Conservation (phyloP, 2,329 filamentous ascomycete species). For the Venturia nashicola region DNA sequence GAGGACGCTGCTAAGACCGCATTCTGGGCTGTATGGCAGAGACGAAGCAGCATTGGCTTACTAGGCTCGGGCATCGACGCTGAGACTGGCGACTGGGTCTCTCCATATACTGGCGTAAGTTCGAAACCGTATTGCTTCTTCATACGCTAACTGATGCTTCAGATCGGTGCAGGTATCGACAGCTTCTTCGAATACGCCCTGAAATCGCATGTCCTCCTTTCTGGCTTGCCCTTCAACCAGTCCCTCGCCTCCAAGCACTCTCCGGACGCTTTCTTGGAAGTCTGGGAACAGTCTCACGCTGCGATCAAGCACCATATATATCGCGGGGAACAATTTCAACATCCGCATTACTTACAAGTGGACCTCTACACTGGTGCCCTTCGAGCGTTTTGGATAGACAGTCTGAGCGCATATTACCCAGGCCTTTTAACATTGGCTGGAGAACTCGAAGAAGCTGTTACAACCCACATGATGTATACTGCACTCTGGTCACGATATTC, state of each 20-base stretch:
- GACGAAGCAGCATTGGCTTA: constrained; percentile 72
- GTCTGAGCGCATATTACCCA: constrained; percentile 88
- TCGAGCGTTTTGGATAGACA: constrained; percentile 90
- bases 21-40: constrained; percentile 94
- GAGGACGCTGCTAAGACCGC: constrained; percentile 82
- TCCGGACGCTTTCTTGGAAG: constrained; percentile 64
- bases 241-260: constrained; percentile 44
- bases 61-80: constrained; percentile 89
- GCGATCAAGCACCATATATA: constrained; percentile 90
- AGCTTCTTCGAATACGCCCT: constrained; percentile 98
- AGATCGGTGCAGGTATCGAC: constrained; percentile 86
- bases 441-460: constrained; percentile 79
- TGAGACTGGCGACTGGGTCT: constrained; percentile 81
- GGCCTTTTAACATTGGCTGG: constrained; percentile 77
- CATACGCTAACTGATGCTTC: constrained; percentile 15
- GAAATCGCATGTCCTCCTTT: constrained; percentile 85
- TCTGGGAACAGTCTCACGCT: constrained; percentile 75
- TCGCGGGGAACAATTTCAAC: constrained; percentile 58
- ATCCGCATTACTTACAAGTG: constrained; percentile 86
- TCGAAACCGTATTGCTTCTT: constrained; percentile 17
- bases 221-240: constrained; percentile 42
- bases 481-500: constrained; percentile 91
- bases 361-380: constrained; percentile 81
- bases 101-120: constrained; percentile 58
- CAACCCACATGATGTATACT: constrained; percentile 80